Base-by-base conservation (phyloP, 345 rosid genomes). In the Dipteronia dyeriana region DNA sequence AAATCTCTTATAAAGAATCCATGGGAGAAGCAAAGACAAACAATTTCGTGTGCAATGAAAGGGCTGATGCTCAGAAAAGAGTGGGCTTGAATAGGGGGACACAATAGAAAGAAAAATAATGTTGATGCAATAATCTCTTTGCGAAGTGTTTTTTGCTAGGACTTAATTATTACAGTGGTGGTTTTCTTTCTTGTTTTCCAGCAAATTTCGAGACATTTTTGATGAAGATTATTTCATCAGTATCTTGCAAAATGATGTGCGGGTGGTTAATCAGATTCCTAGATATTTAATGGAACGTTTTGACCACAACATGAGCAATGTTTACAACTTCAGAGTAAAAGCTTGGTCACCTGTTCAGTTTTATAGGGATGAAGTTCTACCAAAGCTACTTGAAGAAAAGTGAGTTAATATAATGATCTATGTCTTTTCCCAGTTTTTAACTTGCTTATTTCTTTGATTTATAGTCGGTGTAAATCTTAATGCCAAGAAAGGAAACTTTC, bases 311-410 rank as follows among this genome's bases (percentile, higher is more conserved):
- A 79, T 97, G 92, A 87, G 86, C 78, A 92, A 97, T 84, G 98
- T 94, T 75, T 92, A 85, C 91, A 97, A 97, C 92, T 97, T 97
- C 85, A 90, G 90, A 89, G 88, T 97, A 57, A 92, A 97, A 90
- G 99, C 99, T 62, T 97, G 97, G 99, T 91, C 99, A 67, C 88
- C 98, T 16, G 83, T 97, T 82, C 89, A 85, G 68, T 97, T 86
- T 80, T 97, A 94, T 76, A 85, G 84, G 85, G 98, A 97, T 88
- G 88, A 85, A 5, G 90, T 97, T 74, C 91, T 94, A 61, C 97
- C 99, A 19, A 92, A 87, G 87, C 87, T 94, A 57, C 91, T 91
- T 56, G 98, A 97, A 85, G 99, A 97, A 84, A 88, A 89, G 99
- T 97, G 85, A 89, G 99, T 90, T 74, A 71, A 57, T 53, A 74